Evolutionary conservation across 805 yeast species (phyloP), one percentile per base, ranked within the genome.

Genomic region (Wickerhamiella azyma): DNA sequence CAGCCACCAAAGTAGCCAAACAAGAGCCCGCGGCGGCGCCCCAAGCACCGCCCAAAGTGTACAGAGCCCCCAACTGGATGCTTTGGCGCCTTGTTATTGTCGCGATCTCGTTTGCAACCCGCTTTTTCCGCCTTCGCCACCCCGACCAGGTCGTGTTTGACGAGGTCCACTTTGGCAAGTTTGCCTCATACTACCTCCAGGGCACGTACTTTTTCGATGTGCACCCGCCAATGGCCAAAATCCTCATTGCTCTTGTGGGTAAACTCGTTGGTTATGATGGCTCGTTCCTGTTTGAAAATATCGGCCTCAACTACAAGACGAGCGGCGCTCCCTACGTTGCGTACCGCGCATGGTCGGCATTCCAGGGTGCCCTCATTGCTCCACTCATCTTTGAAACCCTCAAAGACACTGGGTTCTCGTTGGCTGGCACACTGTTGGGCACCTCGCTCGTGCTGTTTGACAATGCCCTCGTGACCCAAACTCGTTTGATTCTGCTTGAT

Each of bases 201-300:
- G 92, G 85, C 55, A 94, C 85, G 57, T 85, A 83, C 61, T 89
- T 88, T 63, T 94, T 85, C 61, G 98, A 89, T 64, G 96, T 89
- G 29, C 98, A 89, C 65, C 98, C 98, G 41, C 98, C 98, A 1
- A 68, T 89, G 56, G 97, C 96, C 18, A 89, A 89, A 64, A 80
- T 89, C 81, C 71, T 92, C 50, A 84, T 85, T 48, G 97, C 94
- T 0, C 69, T 85, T 36, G 79, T 88, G 37, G 96, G 94, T 39
- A 85, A 76, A 61, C 61, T 86, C 49, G 89, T 92, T 35, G 88
- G 86, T 13, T 86, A 79, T 65, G 77, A 86, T 59, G 96, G 97
- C 16, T 70, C 80, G 21, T 92, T 88, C 75, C 84, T 76, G 52
- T 92, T 92, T 67, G 89, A 83, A 26, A 81, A 94, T 41, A 56